A percentile compares a stretch with the other conserved stretches of the same genome.
Evolutionary conservation across 305 asterid species (phyloP).

Genomic region (Ajuga reptans): DNA sequence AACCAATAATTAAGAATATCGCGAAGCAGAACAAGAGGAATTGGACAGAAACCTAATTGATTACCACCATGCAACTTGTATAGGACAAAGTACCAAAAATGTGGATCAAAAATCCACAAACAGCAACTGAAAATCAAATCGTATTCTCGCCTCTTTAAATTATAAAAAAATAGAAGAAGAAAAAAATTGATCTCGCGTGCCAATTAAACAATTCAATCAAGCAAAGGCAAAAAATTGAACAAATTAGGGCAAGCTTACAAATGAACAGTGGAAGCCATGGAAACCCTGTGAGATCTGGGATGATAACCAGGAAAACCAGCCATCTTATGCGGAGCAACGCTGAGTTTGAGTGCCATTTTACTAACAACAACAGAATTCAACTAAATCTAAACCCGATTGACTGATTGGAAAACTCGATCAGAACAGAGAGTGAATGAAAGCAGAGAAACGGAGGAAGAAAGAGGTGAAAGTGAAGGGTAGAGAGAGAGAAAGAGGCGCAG

Average conservation of each 20-base stretch:
- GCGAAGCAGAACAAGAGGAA: background rate
- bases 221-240: background rate
- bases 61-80: constrained; percentile 26
- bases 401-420: background rate
- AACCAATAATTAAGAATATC: background rate
- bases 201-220: background rate
- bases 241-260: constrained; percentile 27
- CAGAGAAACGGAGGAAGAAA: background rate
- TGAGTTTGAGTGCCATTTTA: constrained; percentile 56
- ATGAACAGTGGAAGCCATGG: constrained; percentile 66
- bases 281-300: constrained; percentile 51
- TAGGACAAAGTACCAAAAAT: background rate
- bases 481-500: background rate
- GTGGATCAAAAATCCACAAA: constrained; percentile 24
- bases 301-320: constrained; percentile 32
- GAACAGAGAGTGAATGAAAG: background rate
- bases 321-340: constrained; percentile 36
- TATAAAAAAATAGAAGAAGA: background rate
- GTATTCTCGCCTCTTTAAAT: constrained; percentile 2
- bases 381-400: background rate
- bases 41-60: constrained; percentile 12
- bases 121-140: constrained; percentile 18
- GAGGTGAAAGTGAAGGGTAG: background rate
- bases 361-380: background rate
- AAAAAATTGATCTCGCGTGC: constrained; percentile 9